phyloP scores from a whole-genome alignment of 2,329 filamentous ascomycete species.

The Exophiala calicioides region DNA sequence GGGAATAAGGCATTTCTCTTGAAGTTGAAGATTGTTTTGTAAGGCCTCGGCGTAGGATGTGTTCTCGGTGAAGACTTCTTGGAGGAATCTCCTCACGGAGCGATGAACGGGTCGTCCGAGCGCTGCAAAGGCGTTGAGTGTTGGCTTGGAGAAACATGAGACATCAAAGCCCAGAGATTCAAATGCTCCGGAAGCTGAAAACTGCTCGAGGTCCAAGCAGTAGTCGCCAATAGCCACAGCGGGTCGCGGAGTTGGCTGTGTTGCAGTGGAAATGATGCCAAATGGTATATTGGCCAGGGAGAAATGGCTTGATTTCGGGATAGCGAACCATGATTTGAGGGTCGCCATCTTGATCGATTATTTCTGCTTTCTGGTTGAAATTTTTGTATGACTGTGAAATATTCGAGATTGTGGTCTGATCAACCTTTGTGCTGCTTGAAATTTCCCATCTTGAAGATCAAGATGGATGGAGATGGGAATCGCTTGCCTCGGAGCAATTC shows the following conservation, averaged over 20 bases:
- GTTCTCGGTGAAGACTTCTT: constrained; percentile 62
- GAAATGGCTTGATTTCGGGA: constrained; percentile 65
- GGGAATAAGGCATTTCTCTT: constrained; percentile 59
- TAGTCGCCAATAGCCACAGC: constrained; percentile 73
- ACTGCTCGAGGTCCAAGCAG: constrained; percentile 67
- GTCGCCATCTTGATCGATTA: constrained; percentile 29
- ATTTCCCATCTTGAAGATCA: too few species aligned
- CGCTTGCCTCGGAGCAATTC: constrained; percentile 19
- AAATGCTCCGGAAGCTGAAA: constrained; percentile 62
- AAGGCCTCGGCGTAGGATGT: constrained; percentile 63
- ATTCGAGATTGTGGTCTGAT: background rate
- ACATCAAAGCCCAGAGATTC: constrained; percentile 59
- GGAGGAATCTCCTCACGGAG: constrained; percentile 67
- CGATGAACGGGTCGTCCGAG: constrained; percentile 68
- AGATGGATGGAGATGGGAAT: background rate
- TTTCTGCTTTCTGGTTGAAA: constrained; percentile 1
- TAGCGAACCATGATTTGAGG: constrained; percentile 60
- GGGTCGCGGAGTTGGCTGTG: constrained; percentile 59
- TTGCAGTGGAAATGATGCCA: constrained; percentile 70
- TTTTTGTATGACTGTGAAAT: background rate
- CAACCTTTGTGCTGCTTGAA: background rate
- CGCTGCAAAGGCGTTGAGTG: constrained; percentile 71
- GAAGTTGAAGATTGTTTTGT: constrained; percentile 60
- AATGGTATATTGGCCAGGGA: constrained; percentile 81
- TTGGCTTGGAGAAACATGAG: constrained; percentile 61